phyloP scores from a whole-genome alignment of 208 protist species.

The Trypanosoma caninum region DNA sequence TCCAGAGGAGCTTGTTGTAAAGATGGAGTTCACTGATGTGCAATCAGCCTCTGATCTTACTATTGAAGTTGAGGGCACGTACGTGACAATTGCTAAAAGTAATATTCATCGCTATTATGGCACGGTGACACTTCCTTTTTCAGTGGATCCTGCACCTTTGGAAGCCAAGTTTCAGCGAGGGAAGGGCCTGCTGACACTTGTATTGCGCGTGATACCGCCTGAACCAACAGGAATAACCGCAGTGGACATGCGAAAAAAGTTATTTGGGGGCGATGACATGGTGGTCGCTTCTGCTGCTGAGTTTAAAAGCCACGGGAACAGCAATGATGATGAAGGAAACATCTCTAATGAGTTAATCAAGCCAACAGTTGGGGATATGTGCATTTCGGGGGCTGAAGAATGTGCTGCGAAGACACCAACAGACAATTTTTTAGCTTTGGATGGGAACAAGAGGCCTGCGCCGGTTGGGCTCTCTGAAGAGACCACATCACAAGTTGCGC shows the following conservation, averaged over 20 bases:
- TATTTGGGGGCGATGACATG: constrained; percentile 5
- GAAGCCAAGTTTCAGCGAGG: constrained; percentile 65
- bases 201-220: constrained; percentile 70
- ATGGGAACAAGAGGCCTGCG: neutral
- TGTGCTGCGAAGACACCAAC: too few relatives aligned
- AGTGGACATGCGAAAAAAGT: constrained; percentile 34
- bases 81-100: constrained; percentile 48
- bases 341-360: too few relatives aligned
- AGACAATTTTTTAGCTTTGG: neutral
- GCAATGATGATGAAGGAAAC: too few relatives aligned
- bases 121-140: constrained; percentile 68
- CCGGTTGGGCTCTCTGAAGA: neutral
- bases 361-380: too few relatives aligned
- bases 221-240: constrained; percentile 29
- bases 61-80: constrained; percentile 53
- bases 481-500: neutral
- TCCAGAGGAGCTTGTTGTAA: constrained; percentile 74
- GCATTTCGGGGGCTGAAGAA: too few relatives aligned
- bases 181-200: constrained; percentile 55
- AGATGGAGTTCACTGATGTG: constrained; percentile 59
- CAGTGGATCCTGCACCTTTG: constrained; percentile 57
- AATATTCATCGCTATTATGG: constrained; percentile 48
- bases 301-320: too few relatives aligned
- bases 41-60: constrained; percentile 49
- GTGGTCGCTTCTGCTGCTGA: neutral